Base-by-base conservation (phyloP, 768 basidiomycete species). In the Sistotremastrum suecicum region DNA sequence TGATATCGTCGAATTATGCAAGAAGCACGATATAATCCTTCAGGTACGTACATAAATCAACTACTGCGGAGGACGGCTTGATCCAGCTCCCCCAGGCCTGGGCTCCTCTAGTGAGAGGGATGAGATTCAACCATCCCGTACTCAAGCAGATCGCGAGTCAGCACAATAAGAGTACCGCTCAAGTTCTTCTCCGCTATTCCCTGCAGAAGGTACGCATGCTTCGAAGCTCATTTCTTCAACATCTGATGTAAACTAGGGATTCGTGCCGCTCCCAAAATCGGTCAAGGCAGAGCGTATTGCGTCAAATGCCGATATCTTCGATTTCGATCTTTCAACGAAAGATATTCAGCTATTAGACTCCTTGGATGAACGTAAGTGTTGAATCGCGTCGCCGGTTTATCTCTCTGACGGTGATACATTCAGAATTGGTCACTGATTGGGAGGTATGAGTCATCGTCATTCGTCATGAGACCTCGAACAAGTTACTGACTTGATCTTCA, bases 151-250 rank as follows among this genome's bases (percentile, higher is more conserved):
- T 76, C 35, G 69, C 72, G 5, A 53, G 67, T 37, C 78, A 75
- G 57, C 76, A 83, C 56, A 54, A 59, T 36, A 83, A 76, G 54
- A 56, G 65, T 40, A 64, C 71, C n/a, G 68, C 77, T 54, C 72
- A 74, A 52, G 63, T 87, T 41, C 63, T 84, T 36, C 63, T 86
- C 31, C 68, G 83, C n/a, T 86, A 77, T 58, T 79, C 76, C 7
- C 60, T 90, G n/a, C 83, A 90, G 59, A 80, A 83, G 67, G 84
- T 77, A 50, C 34, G 58, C 35, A 7, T 40, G 32, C 12, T 41
- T 32, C 37, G 7, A 38, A 39, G 7, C 29, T 30, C 35, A 43
- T 31, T 20, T 39, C 29, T 39, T 33, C 41, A 9, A 37, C 39
- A 32, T 32, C 20, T 6, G 31, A 32, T 34, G 20, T 9, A 29